Evolutionary conservation across 2,329 filamentous ascomycete species (phyloP), one percentile per base, ranked within the genome.

Genomic region (Didymellaceae sp.): DNA sequence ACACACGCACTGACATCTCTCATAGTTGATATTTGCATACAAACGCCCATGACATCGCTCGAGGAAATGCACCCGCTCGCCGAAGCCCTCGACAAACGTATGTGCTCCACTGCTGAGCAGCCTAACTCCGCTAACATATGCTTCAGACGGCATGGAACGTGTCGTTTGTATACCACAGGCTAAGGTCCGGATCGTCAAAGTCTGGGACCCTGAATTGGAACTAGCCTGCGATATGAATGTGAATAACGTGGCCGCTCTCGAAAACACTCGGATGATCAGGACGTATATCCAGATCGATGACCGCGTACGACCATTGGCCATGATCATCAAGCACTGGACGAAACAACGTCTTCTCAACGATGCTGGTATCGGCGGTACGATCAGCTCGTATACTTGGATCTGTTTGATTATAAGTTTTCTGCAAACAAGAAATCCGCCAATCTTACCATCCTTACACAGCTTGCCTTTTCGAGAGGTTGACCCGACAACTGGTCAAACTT

Each of bases 311-410:
- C 91, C 90, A 34, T 78, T 99, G 61, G 93, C 94, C 13, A 97
- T 99, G 91, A 89, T 96, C 54, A 85, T 99, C 76, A 99, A 99
- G 74, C 84, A 97, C 77, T 99, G 94, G 94, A 96, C 94, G 47
- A 90, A 94, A 75, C 84, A 85, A 73, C 86, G 94, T 72, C 88
- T 96, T 65, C 81, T 99, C 62, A 99, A 99, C 69, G 94, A 99
- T 78, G 94, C 94, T 71, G 93, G 94, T 89, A 51, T 91, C 91
- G 70, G 94, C 56, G 92, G 91, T 49, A 99, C 94, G 6, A 81
- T 99, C 53, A 97, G 93, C 74, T 99, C 94, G 14, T 99, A 99
- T 71, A 97, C 94, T 17, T 99, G 94, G 94, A 97, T 97, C 70
- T 99, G 94, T 74, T 85, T 99, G 81, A 96, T 97, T 61, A 88